These are phyloP conservation scores for Gossypium australe DNA, from an alignment of 345 rosid genomes.

Conservation along the genomic window DNA sequence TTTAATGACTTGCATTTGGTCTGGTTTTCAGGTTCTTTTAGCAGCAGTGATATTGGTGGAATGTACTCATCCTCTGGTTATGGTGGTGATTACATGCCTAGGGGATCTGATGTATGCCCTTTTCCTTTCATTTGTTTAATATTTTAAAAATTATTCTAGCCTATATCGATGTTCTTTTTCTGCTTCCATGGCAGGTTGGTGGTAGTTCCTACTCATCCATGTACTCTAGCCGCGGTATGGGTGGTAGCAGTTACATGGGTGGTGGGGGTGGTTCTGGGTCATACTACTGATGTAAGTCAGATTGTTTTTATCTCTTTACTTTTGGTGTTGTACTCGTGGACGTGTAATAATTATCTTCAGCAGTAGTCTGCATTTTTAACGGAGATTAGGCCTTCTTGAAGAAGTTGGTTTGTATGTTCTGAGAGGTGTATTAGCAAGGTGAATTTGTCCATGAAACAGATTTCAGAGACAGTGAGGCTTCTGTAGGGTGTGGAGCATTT, in stretches of 20 bases:
- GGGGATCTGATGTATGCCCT: constrained; percentile 66
- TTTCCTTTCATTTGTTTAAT: not conserved
- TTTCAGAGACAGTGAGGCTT: constrained; percentile 48
- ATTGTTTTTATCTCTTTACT: constrained; percentile 12
- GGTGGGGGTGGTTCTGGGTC: constrained; percentile 75
- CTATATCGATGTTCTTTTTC: not conserved
- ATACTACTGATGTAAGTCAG: constrained; percentile 68
- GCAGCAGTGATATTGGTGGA: constrained; percentile 66
- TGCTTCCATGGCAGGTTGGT: constrained; percentile 54
- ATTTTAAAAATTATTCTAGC: not conserved
- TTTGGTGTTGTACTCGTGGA: constrained; percentile 12
- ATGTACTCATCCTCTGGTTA: constrained; percentile 74
- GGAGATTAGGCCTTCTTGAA: constrained; percentile 28
- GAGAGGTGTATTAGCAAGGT: constrained; percentile 33
- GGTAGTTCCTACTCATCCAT: constrained; percentile 82
- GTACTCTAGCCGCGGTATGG: constrained; percentile 77
- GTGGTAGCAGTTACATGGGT: constrained; percentile 75
- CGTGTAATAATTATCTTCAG: constrained; percentile 6
- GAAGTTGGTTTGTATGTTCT: constrained; percentile 25
- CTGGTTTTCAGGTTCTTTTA: constrained; percentile 62
- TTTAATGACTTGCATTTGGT: constrained; percentile 11
- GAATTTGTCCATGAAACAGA: constrained; percentile 68
- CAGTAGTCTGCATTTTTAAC: constrained; percentile 3
- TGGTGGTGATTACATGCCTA: constrained; percentile 61
- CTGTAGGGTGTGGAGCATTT: constrained; percentile 47